Percentiles rank a stretch among this genome's conserved stretches.
Conservation (phyloP, 805 yeast genomes). For the Torulaspora indica region DNA sequence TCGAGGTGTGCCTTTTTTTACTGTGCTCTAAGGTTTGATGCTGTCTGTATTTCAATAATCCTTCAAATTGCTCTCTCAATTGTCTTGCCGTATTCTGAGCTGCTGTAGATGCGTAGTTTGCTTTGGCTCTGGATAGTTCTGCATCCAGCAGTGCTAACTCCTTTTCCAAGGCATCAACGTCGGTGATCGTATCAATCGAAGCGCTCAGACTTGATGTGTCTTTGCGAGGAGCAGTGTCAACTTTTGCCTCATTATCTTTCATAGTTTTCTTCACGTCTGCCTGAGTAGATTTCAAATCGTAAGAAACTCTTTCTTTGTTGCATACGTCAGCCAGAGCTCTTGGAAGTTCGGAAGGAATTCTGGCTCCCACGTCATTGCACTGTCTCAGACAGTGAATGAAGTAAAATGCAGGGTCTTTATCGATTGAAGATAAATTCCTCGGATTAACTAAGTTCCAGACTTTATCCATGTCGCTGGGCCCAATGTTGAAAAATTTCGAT, state of each 20-base stretch:
- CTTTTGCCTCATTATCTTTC: background rate
- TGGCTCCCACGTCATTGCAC: conserved; percentile 69
- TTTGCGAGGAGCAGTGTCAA: background rate
- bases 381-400: conserved; percentile 89
- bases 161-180: conserved; percentile 74
- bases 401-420: conserved; percentile 86
- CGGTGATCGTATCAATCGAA: conserved; percentile 73
- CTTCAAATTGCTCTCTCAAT: conserved; percentile 68
- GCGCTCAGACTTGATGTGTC: conserved; percentile 1
- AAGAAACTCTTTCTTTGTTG: conserved; percentile 76
- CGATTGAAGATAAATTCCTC: conserved; percentile 77
- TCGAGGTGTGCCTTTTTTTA: conserved; percentile 23
- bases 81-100: conserved; percentile 17
- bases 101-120: conserved; percentile 32
- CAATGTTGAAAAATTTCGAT: conserved; percentile 62
- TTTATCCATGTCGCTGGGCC: conserved; percentile 75
- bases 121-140: conserved; percentile 54
- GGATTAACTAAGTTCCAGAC: conserved; percentile 98
- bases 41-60: conserved; percentile 73
- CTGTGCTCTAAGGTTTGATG: conserved; percentile 44
- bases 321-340: conserved; percentile 86
- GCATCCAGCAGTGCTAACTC: conserved; percentile 71
- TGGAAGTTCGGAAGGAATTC: conserved; percentile 94
- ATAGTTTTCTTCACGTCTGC: conserved; percentile 37
- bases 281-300: conserved; percentile 55